A percentile compares a stretch with the other conserved stretches of the same genome.
Conservation (phyloP, 2,329 filamentous ascomycete genomes). For the Aurifilum marmelostoma region DNA sequence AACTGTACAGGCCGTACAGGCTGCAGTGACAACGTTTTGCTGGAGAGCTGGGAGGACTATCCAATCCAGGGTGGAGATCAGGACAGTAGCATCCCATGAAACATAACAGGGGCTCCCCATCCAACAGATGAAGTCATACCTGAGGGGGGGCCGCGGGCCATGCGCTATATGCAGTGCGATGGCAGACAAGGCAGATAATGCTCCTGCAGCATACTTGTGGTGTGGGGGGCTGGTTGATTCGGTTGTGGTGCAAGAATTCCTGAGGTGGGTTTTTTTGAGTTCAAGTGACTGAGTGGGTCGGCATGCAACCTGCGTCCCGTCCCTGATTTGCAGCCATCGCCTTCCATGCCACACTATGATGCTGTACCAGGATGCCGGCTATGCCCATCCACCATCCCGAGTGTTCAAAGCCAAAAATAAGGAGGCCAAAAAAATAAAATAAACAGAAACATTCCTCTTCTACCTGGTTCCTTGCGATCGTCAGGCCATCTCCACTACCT, state of each 20-base stretch:
- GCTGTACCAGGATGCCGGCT: background rate
- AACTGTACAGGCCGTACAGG: background rate
- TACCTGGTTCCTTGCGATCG: background rate
- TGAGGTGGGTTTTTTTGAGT: background rate
- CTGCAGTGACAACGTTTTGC: background rate
- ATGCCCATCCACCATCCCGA: background rate
- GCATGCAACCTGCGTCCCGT: background rate
- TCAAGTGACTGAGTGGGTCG: background rate
- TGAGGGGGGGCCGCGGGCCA: background rate
- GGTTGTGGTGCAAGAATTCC: background rate
- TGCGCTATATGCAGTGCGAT: background rate
- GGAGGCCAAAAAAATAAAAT: background rate
- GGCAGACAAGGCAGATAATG: background rate
- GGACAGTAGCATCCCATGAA: background rate
- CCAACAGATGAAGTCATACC: constrained; percentile 5
- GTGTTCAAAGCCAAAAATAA: too few relatives aligned
- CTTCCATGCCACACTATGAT: background rate
- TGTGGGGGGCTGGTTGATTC: background rate
- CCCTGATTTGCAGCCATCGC: constrained; percentile 1
- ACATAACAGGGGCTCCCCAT: background rate
- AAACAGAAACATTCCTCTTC: background rate
- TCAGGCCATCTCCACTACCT: background rate
- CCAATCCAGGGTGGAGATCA: constrained; percentile 6
- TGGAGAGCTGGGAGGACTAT: background rate
- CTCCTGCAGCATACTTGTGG: background rate